Evolutionary conservation across 495 filamentous ascomycete genomes (phyloP), one percentile per base, ranked within the genome.

Genomic region (Penicillium flavigenum): DNA sequence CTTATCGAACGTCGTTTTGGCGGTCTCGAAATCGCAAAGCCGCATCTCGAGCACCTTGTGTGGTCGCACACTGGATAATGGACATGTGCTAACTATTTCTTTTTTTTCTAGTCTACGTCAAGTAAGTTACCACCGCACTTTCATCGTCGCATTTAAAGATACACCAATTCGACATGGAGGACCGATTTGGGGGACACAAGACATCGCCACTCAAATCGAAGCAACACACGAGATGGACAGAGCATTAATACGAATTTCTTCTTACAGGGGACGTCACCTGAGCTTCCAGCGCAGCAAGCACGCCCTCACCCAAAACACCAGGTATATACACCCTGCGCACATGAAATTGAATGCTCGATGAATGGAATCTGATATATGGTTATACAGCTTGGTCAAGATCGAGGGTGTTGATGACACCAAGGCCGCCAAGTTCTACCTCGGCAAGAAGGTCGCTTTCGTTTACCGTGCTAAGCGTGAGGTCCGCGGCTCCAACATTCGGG

Each of bases 391-490:
- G 77, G 86, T 98, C 81, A 90, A 96, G 83, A 95, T 98, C 72
- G 90, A 98, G 80, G 93, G 93, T 76, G 94, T 96, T 66, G 91
- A 93, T 67, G 85, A 88, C 81, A 80, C 88, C 62, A 80, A 86
- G 64, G 90, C 88, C 70, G 94, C 94, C 73, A 86, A 82, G 76
- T 93, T 92, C 83, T 92, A 92, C 80, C 80, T 89, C 51, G 93
- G 94, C 81, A 97, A 98, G 86, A 91, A 88, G 79, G 84, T 96
- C 72, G 93, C 93, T 67, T 98, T 91, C 76, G 92, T 98, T 76
- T 98, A 98, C 83, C 89, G 92, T 64, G 94, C 87, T 59, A 86
- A 89, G 80, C 88, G 84, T 78, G 91, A 96, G 81, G 81, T 92
- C 66, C 90, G 91, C 67, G 94, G 94, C 72, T 91, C 91, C 74